These are phyloP conservation scores for Exophiala calicioides DNA, from an alignment of 2,329 filamentous ascomycete species.

Conservation along the genomic window DNA sequence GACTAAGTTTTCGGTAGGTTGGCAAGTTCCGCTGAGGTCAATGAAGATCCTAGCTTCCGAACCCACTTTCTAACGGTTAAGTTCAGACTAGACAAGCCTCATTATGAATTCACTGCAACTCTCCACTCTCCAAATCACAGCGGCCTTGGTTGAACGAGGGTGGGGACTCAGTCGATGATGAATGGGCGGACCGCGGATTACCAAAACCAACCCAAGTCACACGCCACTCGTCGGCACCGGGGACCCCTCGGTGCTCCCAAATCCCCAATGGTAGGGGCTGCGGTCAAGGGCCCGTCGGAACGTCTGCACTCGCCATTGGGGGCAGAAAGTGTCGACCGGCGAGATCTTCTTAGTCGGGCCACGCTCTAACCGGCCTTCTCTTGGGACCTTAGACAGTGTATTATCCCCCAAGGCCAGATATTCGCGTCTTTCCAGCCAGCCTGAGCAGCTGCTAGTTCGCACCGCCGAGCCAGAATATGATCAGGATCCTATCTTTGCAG, in stretches of 20 bases:
- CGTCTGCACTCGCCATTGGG: not conserved
- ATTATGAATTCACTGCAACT: not conserved
- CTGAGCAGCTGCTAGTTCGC: conserved; percentile 13
- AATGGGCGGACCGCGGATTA: conserved; percentile 2
- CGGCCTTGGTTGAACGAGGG: not conserved
- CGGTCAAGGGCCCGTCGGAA: not conserved
- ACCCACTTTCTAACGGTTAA: not conserved
- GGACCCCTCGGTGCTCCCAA: not conserved
- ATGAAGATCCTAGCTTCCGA: conserved; percentile 1
- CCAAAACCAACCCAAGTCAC: not conserved
- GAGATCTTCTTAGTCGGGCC: not conserved
- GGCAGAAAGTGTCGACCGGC: not conserved
- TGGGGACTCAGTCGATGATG: not conserved
- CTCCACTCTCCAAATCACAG: conserved; percentile 1
- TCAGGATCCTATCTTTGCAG: conserved; percentile 3
- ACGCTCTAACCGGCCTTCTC: too few relatives aligned
- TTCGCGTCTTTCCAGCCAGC: conserved; percentile 1
- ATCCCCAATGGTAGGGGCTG: too few relatives aligned
- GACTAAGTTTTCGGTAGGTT: conserved; percentile 17
- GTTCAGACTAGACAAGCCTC: not conserved
- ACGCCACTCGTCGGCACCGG: not conserved
- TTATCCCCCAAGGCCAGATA: not conserved
- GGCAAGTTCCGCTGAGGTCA: not conserved
- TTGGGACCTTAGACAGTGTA: too few relatives aligned
- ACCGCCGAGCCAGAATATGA: not conserved